A percentile compares a stretch with the other conserved stretches of the same genome.
Evolutionary conservation across 768 basidiomycete genomes (phyloP).

Genomic region (Amanita molliuscula): DNA sequence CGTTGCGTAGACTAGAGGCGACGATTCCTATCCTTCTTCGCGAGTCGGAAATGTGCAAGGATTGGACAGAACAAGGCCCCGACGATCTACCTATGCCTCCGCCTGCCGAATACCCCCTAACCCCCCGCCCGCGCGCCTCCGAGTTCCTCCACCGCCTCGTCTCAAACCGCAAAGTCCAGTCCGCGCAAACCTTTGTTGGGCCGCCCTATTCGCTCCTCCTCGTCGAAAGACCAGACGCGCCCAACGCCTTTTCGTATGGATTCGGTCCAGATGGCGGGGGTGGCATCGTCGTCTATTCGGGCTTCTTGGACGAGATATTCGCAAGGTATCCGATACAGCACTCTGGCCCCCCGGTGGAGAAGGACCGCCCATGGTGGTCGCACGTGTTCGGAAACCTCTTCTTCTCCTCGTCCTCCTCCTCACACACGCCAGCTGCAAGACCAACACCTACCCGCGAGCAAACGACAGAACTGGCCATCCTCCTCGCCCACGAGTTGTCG

Average conservation of each 20-base stretch:
- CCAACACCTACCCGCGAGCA: constrained; percentile 69
- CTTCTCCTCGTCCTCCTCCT: constrained; percentile 19
- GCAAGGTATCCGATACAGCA: constrained; percentile 26
- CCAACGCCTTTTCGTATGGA: constrained; percentile 93
- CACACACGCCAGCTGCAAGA: constrained; percentile 22
- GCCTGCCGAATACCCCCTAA: constrained; percentile 70
- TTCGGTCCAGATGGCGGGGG: constrained; percentile 89
- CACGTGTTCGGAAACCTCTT: constrained; percentile 38
- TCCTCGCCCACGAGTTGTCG: constrained; percentile 89
- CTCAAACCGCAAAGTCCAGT: constrained; percentile 21
- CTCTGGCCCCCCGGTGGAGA: constrained; percentile 11
- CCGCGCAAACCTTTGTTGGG: constrained; percentile 49
- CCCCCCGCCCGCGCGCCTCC: constrained; percentile 72
- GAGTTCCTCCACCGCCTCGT: constrained; percentile 51
- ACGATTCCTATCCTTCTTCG: constrained; percentile 59
- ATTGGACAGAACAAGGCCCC: constrained; percentile 44
- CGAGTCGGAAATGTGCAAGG: constrained; percentile 42
- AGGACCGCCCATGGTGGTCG: constrained; percentile 32
- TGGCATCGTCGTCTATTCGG: constrained; percentile 91
- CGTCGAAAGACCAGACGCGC: constrained; percentile 74
- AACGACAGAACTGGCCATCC: constrained; percentile 79
- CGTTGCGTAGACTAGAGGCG: constrained; percentile 66
- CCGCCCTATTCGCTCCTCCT: constrained; percentile 87
- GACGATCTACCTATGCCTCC: constrained; percentile 62
- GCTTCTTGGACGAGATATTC: constrained; percentile 84